Evolutionary conservation across 495 filamentous ascomycete species (phyloP).

Genomic region (Neurospora sp.): DNA sequence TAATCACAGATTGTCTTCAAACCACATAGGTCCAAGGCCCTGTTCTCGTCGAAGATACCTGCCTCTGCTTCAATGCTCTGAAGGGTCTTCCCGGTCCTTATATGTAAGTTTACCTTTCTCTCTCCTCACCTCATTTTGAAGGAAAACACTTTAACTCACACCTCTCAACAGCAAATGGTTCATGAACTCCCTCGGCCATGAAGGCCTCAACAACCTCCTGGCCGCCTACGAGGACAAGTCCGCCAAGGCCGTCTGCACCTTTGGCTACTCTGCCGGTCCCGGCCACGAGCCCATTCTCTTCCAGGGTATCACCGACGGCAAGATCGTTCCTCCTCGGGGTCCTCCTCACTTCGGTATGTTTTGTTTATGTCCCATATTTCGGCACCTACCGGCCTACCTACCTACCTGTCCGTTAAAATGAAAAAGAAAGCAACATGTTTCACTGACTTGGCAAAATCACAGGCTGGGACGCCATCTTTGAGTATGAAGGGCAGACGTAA

Average conservation of each 20-base stretch:
- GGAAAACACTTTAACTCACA: not conserved
- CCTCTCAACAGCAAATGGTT: constrained; percentile 71
- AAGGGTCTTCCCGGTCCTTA: constrained; percentile 92
- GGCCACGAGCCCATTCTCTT: constrained; percentile 81
- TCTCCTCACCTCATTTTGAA: not conserved
- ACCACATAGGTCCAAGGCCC: constrained; percentile 60
- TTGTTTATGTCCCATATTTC: not conserved
- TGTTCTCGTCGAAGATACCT: constrained; percentile 92
- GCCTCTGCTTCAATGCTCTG: constrained; percentile 82
- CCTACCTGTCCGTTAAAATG: not conserved
- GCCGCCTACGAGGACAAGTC: constrained; percentile 80
- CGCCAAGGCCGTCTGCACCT: constrained; percentile 91
- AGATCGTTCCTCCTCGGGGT: constrained; percentile 68
- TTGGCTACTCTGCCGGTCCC: constrained; percentile 81
- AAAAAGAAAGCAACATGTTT: not conserved
- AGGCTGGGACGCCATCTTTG: constrained; percentile 97
- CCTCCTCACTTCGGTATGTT: constrained; percentile 69
- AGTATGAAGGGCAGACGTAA: constrained; percentile 85
- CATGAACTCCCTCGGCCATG: constrained; percentile 67
- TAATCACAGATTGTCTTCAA: not conserved
- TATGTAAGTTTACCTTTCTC: constrained; percentile 50
- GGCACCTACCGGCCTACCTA: not conserved
- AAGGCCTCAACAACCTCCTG: constrained; percentile 84
- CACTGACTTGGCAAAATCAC: not conserved
- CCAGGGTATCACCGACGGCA: constrained; percentile 71